Evolutionary conservation across 768 basidiomycete genomes (phyloP).

Genomic region (Ephemerocybe angulata): DNA sequence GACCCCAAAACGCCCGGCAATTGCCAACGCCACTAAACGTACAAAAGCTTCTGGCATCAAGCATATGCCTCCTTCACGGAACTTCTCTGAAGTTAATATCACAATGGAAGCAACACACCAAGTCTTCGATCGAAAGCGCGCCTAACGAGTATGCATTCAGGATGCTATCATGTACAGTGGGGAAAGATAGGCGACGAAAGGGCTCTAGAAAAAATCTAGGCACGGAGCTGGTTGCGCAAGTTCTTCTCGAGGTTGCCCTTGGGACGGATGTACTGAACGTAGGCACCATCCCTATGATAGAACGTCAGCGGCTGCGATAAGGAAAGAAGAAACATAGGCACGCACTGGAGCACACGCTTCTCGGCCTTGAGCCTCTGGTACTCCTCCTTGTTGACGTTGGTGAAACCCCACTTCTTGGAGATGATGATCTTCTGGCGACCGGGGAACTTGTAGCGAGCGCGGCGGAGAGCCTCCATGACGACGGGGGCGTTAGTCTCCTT

Average conservation of each 20-base stretch:
- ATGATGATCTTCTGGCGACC: constrained; percentile 96
- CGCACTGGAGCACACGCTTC: constrained; percentile 84
- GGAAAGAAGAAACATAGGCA: constrained; percentile 20
- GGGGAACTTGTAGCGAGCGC: constrained; percentile 99
- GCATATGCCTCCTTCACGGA: constrained; percentile 2
- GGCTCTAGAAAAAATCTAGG: constrained; percentile 37
- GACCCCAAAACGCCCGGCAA: constrained; percentile 6
- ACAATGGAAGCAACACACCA: no score
- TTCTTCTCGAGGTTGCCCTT: constrained; percentile 85
- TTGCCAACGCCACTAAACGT: constrained; percentile 10
- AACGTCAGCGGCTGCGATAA: neutral
- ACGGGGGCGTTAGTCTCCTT: constrained; percentile 85
- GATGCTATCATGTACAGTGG: no score
- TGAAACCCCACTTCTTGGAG: constrained; percentile 99
- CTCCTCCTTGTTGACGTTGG: constrained; percentile 85
- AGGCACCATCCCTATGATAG: constrained; percentile 77
- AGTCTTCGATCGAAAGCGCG: no score
- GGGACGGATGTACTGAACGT: constrained; percentile 89
- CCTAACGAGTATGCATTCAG: no score
- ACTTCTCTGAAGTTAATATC: no score
- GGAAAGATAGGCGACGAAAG: constrained; percentile 11
- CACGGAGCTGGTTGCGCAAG: constrained; percentile 78
- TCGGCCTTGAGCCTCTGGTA: constrained; percentile 87
- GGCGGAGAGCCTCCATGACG: constrained; percentile 94
- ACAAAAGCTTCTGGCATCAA: constrained; percentile 2